These are phyloP conservation scores for Colletotrichum coccodes DNA, from an alignment of 2,329 filamentous ascomycete species.

Conservation along the genomic window DNA sequence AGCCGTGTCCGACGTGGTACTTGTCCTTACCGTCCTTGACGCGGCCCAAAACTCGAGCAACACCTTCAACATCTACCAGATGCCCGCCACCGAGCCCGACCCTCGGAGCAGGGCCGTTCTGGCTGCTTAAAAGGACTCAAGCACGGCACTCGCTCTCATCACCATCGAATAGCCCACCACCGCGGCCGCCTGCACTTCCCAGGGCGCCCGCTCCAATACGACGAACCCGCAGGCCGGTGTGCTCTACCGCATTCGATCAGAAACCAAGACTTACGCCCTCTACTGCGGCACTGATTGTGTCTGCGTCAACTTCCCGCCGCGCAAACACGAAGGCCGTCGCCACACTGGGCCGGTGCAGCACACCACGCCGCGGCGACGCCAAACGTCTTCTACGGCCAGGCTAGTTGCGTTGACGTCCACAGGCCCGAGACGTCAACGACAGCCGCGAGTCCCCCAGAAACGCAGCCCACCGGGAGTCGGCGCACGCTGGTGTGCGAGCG, in stretches of 20 bases:
- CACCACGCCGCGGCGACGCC: not conserved
- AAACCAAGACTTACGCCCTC: not conserved
- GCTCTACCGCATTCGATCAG: not conserved
- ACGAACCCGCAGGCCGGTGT: not conserved
- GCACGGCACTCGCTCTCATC: not conserved
- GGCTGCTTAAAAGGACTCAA: not conserved
- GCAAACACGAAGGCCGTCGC: not conserved
- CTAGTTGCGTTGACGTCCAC: conserved; percentile 40
- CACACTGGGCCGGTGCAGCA: not conserved
- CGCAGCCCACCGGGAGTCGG: too few species aligned
- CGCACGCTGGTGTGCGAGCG: not conserved
- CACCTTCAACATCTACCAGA: not conserved
- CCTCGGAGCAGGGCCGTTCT: not conserved
- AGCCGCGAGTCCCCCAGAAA: not conserved
- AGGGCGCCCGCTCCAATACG: not conserved
- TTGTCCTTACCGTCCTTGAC: too few species aligned
- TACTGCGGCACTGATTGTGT: not conserved
- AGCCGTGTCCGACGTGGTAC: too few species aligned
- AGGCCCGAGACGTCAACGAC: conserved; percentile 24
- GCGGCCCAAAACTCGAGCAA: too few species aligned
- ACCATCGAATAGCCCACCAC: not conserved
- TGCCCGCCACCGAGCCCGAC: not conserved
- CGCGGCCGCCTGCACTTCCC: not conserved
- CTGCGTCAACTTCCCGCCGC: not conserved
- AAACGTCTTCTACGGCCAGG: not conserved